Conservation (phyloP, 2,329 filamentous ascomycete species). For the Arthrinium puccinioides region DNA sequence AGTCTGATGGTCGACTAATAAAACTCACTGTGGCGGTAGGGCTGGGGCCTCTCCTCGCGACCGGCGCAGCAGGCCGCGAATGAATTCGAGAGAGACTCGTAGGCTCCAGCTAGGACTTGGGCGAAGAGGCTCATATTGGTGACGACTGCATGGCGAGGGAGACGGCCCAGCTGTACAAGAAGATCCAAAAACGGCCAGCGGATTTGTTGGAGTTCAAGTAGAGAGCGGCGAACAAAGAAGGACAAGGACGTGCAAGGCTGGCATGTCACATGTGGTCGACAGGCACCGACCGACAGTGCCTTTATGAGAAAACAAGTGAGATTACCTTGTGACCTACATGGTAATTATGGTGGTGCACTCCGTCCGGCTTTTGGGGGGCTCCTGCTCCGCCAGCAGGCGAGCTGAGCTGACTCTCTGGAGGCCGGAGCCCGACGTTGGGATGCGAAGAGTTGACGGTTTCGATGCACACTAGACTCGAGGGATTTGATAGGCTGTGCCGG, state of each 20-base stretch:
- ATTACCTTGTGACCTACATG: slow-evolving; percentile 13
- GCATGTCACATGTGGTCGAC: slow-evolving; percentile 4
- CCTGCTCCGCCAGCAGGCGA: too few species aligned
- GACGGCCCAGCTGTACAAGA: background rate
- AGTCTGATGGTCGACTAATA: background rate
- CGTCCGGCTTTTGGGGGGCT: too few species aligned
- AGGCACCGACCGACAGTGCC: slow-evolving; percentile 16
- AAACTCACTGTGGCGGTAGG: background rate
- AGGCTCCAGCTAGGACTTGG: background rate
- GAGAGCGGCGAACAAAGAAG: slow-evolving; percentile 12
- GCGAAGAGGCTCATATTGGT: slow-evolving; percentile 2
- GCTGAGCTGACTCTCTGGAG: too few species aligned
- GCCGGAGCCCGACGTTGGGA: slow-evolving; percentile 15
- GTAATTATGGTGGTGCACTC: too few species aligned
- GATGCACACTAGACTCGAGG: slow-evolving; percentile 17
- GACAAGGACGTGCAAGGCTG: slow-evolving; percentile 5
- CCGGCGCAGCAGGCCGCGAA: background rate
- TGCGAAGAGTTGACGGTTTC: slow-evolving; percentile 5
- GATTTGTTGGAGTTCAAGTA: slow-evolving; percentile 10
- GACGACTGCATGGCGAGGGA: slow-evolving; percentile 19
- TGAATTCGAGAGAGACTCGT: slow-evolving; percentile 1
- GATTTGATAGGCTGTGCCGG: slow-evolving; percentile 36
- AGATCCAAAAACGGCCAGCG: slow-evolving; percentile 17
- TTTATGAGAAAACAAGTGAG: slow-evolving; percentile 18
- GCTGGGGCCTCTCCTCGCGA: background rate